Evolutionary conservation across 805 yeast genomes (phyloP).

Genomic region (Sugiyamaella marilandica): DNA sequence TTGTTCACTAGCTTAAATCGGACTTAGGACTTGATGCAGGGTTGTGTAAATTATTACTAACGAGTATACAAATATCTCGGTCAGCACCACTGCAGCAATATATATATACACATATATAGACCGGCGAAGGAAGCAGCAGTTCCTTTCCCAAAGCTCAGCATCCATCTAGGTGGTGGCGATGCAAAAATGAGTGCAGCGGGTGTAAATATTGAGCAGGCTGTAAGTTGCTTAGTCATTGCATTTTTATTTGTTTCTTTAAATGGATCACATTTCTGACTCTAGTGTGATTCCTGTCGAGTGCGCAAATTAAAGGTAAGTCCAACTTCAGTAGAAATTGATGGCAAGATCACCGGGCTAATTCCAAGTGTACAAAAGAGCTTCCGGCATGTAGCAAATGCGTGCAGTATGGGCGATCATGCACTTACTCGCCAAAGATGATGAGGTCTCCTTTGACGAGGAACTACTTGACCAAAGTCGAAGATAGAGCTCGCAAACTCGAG

Average conservation of each 20-base stretch:
- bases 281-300: constrained; percentile 79
- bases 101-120: no score
- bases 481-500: constrained; percentile 46
- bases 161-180: not conserved
- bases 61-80: no score
- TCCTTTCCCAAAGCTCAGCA: not conserved
- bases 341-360: not conserved
- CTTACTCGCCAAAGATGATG: constrained; percentile 71
- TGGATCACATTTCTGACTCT: not conserved
- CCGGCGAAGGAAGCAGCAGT: not conserved
- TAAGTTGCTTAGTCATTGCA: constrained; percentile 13
- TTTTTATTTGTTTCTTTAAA: no score
- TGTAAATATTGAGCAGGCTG: constrained; percentile 28
- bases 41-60: no score
- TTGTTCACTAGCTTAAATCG: no score
- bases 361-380: constrained; percentile 61
- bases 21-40: no score
- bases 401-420: constrained; percentile 67
- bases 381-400: constrained; percentile 76
- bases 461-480: constrained; percentile 72
- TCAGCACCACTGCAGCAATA: no score
- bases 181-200: not conserved
- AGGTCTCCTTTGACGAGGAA: constrained; percentile 73
- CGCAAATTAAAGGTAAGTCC: constrained; percentile 53
- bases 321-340: not conserved